Evolutionary conservation across 2,329 filamentous ascomycete genomes (phyloP).

Genomic region (Claviceps digitariae): DNA sequence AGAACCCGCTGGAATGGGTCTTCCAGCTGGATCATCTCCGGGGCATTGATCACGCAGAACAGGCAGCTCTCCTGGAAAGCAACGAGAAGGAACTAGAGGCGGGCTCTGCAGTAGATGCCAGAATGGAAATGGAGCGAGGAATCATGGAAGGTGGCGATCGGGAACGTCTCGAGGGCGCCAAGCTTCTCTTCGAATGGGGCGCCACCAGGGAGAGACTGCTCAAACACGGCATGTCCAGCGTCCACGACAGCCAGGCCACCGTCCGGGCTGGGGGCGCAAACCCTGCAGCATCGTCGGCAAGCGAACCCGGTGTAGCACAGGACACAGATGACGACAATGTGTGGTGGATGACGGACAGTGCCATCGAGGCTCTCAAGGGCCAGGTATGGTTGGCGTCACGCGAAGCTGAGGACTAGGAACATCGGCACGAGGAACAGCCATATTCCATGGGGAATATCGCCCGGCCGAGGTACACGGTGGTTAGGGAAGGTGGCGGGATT

Average conservation of each 20-base stretch:
- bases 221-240: slow-evolving; percentile 7
- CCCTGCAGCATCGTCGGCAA: slow-evolving; percentile 9
- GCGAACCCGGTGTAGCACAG: slow-evolving; percentile 10
- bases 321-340: slow-evolving; percentile 18
- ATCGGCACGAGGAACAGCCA: neutral
- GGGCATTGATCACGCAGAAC: slow-evolving; percentile 51
- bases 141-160: slow-evolving; percentile 28
- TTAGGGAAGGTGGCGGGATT: neutral
- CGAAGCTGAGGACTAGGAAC: slow-evolving; percentile 17
- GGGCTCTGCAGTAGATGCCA: slow-evolving; percentile 51
- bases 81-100: slow-evolving; percentile 34
- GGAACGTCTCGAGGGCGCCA: slow-evolving; percentile 33
- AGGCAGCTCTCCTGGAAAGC: slow-evolving; percentile 43
- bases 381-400: slow-evolving; percentile 37
- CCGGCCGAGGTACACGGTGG: neutral
- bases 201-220: slow-evolving; percentile 27
- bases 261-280: slow-evolving; percentile 15
- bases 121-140: slow-evolving; percentile 48
- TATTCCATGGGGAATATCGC: neutral
- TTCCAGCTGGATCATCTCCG: slow-evolving; percentile 47
- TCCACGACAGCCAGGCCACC: slow-evolving; percentile 22
- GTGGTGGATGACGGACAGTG: slow-evolving; percentile 44
- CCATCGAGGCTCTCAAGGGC: slow-evolving; percentile 41
- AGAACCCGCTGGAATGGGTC: slow-evolving; percentile 56
- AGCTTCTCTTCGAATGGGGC: slow-evolving; percentile 43